Base-by-base conservation (phyloP, 768 basidiomycete species). In the Coprinopsis cinerea region DNA sequence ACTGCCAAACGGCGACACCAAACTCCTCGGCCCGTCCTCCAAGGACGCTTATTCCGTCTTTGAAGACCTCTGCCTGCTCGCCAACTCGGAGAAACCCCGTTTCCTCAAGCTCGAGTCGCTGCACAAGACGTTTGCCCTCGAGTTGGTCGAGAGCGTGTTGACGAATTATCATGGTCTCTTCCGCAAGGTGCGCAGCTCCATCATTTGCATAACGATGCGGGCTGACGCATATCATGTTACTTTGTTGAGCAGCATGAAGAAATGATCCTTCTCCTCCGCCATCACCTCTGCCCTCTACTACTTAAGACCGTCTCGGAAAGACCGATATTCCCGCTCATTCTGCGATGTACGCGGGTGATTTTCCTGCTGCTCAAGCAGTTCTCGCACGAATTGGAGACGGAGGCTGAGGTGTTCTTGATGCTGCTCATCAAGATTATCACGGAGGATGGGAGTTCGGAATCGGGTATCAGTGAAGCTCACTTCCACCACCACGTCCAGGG, bases 311-410 rank as follows among this genome's bases (percentile, higher is more conserved):
- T 96, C 13, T 90, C 89, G 0, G 88, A 93, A 35, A 73, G 83
- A 26, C 85, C 89, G 0, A 64, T 82, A 2, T 98, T 98, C 64
- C 90, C 94, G 0, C 74, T 94, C 44, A 88, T 88, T 0, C 77
- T 99, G 3, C 85, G 96, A 47, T 88, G 92, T 53, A 94, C 88
- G 1, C 87, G 95, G 1, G 91, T 98, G 24, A 85, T 97, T 30
- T 98, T 94, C 68, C 75, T 97, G 34, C 78, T 98, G 5, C 76
- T 97, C 49, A 94, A 95, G 56, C 89, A 93, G 45, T 97, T 96
- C 66, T 85, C 85, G 1, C 68, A 73, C 30, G 85, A 95, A 57
- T 74, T 99, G 40, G 72, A 75, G 47, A 84, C 83, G 0, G 92
- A 97, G 64, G 76, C 88, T 0, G 92, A 96, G 61, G 86, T 90